Evolutionary conservation across 495 filamentous ascomycete genomes (phyloP).

Genomic region (Lophium mytilinum): DNA sequence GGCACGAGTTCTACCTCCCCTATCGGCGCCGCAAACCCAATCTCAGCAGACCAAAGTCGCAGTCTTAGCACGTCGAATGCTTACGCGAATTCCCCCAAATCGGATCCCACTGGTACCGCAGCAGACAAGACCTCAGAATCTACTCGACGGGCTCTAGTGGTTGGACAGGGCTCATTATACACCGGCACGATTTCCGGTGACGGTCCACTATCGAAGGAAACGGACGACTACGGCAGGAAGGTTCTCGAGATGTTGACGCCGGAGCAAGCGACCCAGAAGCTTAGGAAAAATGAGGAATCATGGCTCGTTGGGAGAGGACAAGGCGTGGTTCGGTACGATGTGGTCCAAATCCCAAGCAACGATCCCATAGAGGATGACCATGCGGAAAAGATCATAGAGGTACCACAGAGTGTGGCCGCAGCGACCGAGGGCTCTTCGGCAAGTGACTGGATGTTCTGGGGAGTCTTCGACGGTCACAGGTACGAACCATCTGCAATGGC

Average conservation of each 20-base stretch:
- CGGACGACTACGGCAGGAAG: conserved; percentile 69
- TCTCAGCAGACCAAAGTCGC: conserved; percentile 12
- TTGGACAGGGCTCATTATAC: conserved; percentile 77
- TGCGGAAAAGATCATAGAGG: conserved; percentile 90
- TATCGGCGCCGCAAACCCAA: neutral
- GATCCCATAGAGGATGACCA: conserved; percentile 98
- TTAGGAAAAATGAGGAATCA: conserved; percentile 82
- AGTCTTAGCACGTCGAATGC: conserved; percentile 11
- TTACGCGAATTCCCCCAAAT: conserved; percentile 28
- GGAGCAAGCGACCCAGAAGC: conserved; percentile 83
- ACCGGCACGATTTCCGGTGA: conserved; percentile 72
- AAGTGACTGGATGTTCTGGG: conserved; percentile 99
- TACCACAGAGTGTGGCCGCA: conserved; percentile 51
- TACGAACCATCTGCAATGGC: conserved; percentile 31
- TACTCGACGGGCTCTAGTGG: conserved; percentile 50
- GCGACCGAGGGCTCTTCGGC: conserved; percentile 44
- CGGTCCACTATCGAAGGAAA: conserved; percentile 76
- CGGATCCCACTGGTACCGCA: neutral
- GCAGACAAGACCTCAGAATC: conserved; percentile 12
- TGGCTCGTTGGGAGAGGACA: conserved; percentile 83
- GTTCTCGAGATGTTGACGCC: conserved; percentile 93
- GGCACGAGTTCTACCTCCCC: conserved; percentile 17
- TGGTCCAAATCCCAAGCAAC: conserved; percentile 92
- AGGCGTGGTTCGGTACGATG: conserved; percentile 89
- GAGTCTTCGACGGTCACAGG: conserved; percentile 96